Conservation (phyloP, 768 basidiomycete species). For the Galerina sulciceps region DNA sequence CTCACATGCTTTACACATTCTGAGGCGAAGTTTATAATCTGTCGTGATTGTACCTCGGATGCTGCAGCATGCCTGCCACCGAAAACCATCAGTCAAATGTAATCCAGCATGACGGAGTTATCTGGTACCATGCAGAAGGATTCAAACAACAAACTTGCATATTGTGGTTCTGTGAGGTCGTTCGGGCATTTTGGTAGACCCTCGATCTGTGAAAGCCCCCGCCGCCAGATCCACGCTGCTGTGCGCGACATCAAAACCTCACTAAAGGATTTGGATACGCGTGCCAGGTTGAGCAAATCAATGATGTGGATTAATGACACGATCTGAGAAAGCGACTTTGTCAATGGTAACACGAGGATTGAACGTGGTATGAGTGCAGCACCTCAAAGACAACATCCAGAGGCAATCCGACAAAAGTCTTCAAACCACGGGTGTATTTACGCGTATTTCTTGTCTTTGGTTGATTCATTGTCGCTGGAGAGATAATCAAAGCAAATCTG, state of each 20-base stretch:
- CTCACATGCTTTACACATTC: slow-evolving; percentile 6
- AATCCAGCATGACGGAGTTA: background rate
- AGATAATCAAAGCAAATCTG: too few relatives aligned
- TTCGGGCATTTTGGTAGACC: slow-evolving; percentile 24
- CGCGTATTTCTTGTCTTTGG: background rate
- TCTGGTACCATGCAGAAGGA: slow-evolving; percentile 21
- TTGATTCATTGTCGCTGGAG: background rate
- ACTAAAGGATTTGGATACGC: slow-evolving; percentile 36
- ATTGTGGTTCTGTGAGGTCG: slow-evolving; percentile 27
- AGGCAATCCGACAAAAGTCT: background rate
- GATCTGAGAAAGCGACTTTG: background rate
- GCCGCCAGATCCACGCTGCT: slow-evolving; percentile 23
- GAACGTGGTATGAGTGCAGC: too few relatives aligned
- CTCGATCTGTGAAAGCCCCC: slow-evolving; percentile 10
- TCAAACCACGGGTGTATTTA: background rate
- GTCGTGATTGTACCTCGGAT: background rate
- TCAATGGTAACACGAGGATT: too few relatives aligned
- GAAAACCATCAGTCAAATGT: background rate
- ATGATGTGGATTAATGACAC: slow-evolving; percentile 31
- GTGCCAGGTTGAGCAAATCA: slow-evolving; percentile 41
- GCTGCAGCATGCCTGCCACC: background rate
- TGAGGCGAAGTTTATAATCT: slow-evolving; percentile 4
- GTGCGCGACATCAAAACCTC: slow-evolving; percentile 31
- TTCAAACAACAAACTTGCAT: slow-evolving; percentile 24
- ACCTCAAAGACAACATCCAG: slow-evolving; percentile 2